Evolutionary conservation across 2,329 filamentous ascomycete genomes (phyloP).

Genomic region (Dothideomycetes sp.): DNA sequence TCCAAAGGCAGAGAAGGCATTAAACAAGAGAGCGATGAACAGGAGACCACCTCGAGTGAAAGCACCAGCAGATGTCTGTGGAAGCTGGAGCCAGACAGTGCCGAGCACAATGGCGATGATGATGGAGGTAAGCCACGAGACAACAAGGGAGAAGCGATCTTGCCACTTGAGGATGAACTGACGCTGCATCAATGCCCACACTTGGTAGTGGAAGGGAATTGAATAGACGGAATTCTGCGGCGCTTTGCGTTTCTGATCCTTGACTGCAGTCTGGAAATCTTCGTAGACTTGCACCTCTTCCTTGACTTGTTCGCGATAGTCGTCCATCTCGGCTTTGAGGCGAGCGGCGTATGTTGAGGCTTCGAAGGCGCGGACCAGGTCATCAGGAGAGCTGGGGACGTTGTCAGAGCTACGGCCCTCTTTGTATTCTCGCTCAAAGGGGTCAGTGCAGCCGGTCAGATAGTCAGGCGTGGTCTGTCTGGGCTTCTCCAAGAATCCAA

Average conservation of each 20-base stretch:
- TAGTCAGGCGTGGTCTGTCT: slow-evolving; percentile 75
- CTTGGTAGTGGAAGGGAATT: slow-evolving; percentile 70
- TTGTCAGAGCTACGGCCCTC: slow-evolving; percentile 54
- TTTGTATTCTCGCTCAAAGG: slow-evolving; percentile 71
- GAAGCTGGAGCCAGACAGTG: slow-evolving; percentile 65
- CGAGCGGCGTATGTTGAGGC: slow-evolving; percentile 47
- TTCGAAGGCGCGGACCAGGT: slow-evolving; percentile 59
- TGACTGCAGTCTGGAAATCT: slow-evolving; percentile 66
- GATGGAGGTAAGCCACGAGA: slow-evolving; percentile 62
- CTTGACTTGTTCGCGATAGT: slow-evolving; percentile 54
- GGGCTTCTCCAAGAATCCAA: slow-evolving; percentile 65
- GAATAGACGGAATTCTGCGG: slow-evolving; percentile 66
- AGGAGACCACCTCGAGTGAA: slow-evolving; percentile 75
- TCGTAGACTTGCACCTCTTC: slow-evolving; percentile 58
- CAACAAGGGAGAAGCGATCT: slow-evolving; percentile 64
- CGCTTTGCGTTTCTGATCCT: slow-evolving; percentile 68
- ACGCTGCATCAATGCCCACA: slow-evolving; percentile 73
- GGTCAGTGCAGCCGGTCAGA: slow-evolving; percentile 69
- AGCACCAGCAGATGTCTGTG: slow-evolving; percentile 52
- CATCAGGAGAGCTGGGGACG: slow-evolving; percentile 56
- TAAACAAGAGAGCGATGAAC: slow-evolving; percentile 72
- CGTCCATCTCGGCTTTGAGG: slow-evolving; percentile 54
- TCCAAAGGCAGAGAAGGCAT: slow-evolving; percentile 76
- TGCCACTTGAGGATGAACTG: slow-evolving; percentile 81
- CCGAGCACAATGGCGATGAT: slow-evolving; percentile 69